Conservation (phyloP, 2,329 filamentous ascomycete genomes). For the Alternaria triticimaculans region DNA sequence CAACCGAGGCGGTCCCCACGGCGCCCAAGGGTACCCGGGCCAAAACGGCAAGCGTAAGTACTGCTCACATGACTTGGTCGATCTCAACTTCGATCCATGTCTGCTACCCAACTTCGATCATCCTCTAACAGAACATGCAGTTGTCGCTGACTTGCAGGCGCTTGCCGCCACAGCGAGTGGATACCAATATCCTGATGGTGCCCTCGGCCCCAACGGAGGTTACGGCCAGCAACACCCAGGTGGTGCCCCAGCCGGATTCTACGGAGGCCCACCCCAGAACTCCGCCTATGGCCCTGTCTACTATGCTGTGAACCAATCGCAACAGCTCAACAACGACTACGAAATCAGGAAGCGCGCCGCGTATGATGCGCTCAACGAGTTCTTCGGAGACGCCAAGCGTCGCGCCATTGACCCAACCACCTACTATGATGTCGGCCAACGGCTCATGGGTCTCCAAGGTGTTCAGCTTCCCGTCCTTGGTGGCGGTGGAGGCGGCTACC, state of each 20-base stretch:
- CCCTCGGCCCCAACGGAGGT: conserved; percentile 43
- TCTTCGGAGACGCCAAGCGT: conserved; percentile 92
- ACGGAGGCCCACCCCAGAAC: conserved; percentile 61
- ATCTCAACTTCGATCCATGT: background rate
- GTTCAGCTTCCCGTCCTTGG: conserved; percentile 59
- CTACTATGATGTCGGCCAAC: conserved; percentile 91
- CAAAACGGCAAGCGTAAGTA: conserved; percentile 51
- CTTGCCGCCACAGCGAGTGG: conserved; percentile 57
- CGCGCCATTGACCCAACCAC: conserved; percentile 86
- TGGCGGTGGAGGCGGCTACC: conserved; percentile 29
- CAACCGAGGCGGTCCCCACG: conserved; percentile 53
- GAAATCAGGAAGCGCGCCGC: conserved; percentile 79
- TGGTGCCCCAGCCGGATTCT: conserved; percentile 55
- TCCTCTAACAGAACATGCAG: conserved; percentile 47
- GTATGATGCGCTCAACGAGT: conserved; percentile 90
- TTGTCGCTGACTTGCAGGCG: conserved; percentile 56
- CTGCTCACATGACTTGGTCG: conserved; percentile 7
- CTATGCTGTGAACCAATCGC: conserved; percentile 73
- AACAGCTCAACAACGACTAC: conserved; percentile 71
- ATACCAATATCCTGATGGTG: conserved; percentile 56
- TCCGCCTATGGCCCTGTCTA: conserved; percentile 74
- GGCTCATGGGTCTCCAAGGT: conserved; percentile 80
- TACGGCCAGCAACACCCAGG: conserved; percentile 61
- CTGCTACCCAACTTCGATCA: conserved; percentile 26
- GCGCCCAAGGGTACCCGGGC: conserved; percentile 44